Evolutionary conservation across 495 filamentous ascomycete species (phyloP).

Genomic region (Aspergillus diversus): DNA sequence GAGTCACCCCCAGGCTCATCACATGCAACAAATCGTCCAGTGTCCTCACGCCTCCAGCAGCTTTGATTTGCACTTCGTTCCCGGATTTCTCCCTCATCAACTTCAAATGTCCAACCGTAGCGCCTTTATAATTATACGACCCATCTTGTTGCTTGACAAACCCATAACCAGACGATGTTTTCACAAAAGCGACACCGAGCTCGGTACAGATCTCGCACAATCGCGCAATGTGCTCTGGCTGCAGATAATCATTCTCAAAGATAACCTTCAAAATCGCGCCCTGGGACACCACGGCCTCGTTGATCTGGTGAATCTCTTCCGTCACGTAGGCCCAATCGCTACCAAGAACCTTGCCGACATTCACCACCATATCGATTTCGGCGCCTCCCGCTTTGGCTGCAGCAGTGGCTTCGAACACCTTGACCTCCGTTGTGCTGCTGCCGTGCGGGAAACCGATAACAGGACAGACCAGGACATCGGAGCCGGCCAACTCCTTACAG

Average conservation of each 20-base stretch:
- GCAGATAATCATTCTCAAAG: constrained; percentile 33
- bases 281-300: constrained; percentile 41
- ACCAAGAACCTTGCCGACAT: constrained; percentile 57
- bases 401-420: constrained; percentile 53
- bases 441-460: constrained; percentile 65
- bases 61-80: constrained; percentile 56
- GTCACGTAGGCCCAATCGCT: constrained; percentile 59
- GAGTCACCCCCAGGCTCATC: constrained; percentile 38
- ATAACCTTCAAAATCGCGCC: constrained; percentile 60
- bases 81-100: constrained; percentile 55
- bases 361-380: constrained; percentile 65
- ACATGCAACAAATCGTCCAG: constrained; percentile 41
- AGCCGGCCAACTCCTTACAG: constrained; percentile 45
- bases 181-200: constrained; percentile 55
- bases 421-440: constrained; percentile 56
- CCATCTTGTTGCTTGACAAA: constrained; percentile 58
- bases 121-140: constrained; percentile 53
- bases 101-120: constrained; percentile 51
- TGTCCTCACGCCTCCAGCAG: constrained; percentile 55
- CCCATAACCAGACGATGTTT: constrained; percentile 61
- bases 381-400: constrained; percentile 50
- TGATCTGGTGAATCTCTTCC: constrained; percentile 53
- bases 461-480: constrained; percentile 54
- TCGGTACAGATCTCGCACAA: constrained; percentile 56
- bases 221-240: constrained; percentile 46